phyloP scores from a whole-genome alignment of 441 rosid genomes.

The Cnidoscolus chayamansa region DNA sequence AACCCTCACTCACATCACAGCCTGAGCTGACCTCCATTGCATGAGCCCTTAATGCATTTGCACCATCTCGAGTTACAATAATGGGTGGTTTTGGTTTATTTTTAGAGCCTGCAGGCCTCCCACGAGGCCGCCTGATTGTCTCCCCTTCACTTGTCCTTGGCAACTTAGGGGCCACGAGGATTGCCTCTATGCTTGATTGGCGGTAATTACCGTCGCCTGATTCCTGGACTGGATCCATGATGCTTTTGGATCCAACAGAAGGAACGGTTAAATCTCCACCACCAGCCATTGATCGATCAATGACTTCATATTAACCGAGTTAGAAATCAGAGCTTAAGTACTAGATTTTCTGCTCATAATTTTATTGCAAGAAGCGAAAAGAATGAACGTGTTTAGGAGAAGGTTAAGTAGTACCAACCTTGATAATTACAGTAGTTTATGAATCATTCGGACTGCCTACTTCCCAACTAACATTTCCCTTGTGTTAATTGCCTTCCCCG shows the following conservation, averaged over 20 bases:
- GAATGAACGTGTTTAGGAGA: conserved; percentile 82
- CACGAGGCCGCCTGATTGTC: conserved; percentile 68
- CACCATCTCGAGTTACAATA: conserved; percentile 78
- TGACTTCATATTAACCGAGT: conserved; percentile 19
- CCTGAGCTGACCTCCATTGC: conserved; percentile 85
- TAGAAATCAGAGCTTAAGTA: conserved; percentile 47
- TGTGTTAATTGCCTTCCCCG: conserved; percentile 61
- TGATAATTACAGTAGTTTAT: conserved; percentile 24
- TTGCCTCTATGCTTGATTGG: conserved; percentile 34
- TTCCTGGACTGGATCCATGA: conserved; percentile 50
- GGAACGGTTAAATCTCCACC: conserved; percentile 42
- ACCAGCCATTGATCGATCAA: conserved; percentile 50
- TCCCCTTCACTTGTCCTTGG: conserved; percentile 55
- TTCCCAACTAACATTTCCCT: conserved; percentile 49
- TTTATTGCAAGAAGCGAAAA: conserved; percentile 51
- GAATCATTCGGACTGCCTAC: conserved; percentile 46
- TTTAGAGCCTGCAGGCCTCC: conserved; percentile 94
- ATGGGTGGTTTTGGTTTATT: conserved; percentile 89
- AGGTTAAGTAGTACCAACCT: conserved; percentile 68
- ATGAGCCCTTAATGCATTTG: conserved; percentile 86
- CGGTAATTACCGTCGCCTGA: conserved; percentile 37
- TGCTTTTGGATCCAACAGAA: conserved; percentile 39
- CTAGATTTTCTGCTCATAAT: conserved; percentile 37
- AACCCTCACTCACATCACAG: conserved; percentile 73
- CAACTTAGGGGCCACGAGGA: conserved; percentile 39